These are phyloP conservation scores for Berkeleyomyces basicola DNA, from an alignment of 2,329 filamentous ascomycete species.

Conservation along the genomic window DNA sequence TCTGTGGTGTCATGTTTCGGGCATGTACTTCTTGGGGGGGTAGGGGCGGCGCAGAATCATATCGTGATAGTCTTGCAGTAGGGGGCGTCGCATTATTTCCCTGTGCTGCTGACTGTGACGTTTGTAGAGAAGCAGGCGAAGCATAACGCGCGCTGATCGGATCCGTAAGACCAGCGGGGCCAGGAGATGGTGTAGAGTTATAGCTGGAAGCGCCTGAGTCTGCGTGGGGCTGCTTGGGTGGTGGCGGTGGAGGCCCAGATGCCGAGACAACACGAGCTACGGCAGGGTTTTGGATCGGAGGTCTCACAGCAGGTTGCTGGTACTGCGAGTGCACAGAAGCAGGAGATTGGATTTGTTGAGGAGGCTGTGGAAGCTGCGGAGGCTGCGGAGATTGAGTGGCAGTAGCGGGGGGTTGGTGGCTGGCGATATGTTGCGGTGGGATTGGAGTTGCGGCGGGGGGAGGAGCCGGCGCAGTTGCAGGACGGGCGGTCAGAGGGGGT, in stretches of 20 bases:
- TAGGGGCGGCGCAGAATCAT: conserved; percentile 32
- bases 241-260: conserved; percentile 17
- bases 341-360: conserved; percentile 20
- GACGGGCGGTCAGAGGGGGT: conserved; percentile 61
- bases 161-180: not conserved
- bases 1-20: not conserved
- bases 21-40: conserved; percentile 16
- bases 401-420: conserved; percentile 28
- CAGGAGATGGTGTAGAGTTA: not conserved
- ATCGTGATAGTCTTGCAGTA: conserved; percentile 23
- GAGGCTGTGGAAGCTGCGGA: not conserved
- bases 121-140: not conserved
- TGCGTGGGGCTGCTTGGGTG: conserved; percentile 15
- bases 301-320: conserved; percentile 14
- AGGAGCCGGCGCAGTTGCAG: conserved; percentile 17
- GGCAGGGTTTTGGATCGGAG: not conserved
- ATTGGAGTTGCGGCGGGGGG: conserved; percentile 36
- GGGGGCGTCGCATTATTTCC: not conserved
- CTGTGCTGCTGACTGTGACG: not conserved
- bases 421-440: conserved; percentile 43
- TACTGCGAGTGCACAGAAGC: conserved; percentile 21
- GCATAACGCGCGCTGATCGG: not conserved
- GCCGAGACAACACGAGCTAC: not conserved
- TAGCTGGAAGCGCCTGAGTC: not conserved
- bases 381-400: not conserved